These are phyloP conservation scores for Fusarium phyllophilum DNA, from an alignment of 2,329 filamentous ascomycete species.

Conservation along the genomic window DNA sequence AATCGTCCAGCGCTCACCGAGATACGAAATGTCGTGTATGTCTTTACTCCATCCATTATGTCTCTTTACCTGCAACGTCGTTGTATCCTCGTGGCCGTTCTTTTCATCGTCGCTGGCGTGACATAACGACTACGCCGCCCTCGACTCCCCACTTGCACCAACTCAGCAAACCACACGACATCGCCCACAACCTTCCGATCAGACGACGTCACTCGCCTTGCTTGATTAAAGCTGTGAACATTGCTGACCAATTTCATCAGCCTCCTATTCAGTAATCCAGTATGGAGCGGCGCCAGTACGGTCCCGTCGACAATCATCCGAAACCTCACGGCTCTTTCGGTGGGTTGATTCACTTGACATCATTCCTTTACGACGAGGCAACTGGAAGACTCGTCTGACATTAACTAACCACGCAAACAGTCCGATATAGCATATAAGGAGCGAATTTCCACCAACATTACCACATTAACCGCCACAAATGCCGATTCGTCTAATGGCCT, in stretches of 20 bases:
- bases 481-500: constrained; percentile 67
- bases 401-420: constrained; percentile 44
- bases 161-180: not conserved
- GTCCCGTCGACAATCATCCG: constrained; percentile 64
- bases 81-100: constrained; percentile 8
- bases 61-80: constrained; percentile 23
- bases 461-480: constrained; percentile 78
- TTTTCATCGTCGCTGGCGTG: constrained; percentile 18
- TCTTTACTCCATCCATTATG: constrained; percentile 26
- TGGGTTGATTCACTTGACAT: constrained; percentile 49
- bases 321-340: constrained; percentile 67
- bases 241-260: constrained; percentile 49
- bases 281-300: constrained; percentile 61
- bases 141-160: constrained; percentile 14
- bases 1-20: constrained; percentile 56
- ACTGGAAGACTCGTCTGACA: not conserved
- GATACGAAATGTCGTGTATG: constrained; percentile 63
- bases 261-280: constrained; percentile 69
- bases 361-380: not conserved
- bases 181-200: not conserved
- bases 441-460: constrained; percentile 68
- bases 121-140: not conserved
- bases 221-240: not conserved
- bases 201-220: not conserved
- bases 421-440: constrained; percentile 63